Base-by-base conservation (phyloP, 192 early-diverging fungal species). In the Backusella tuberculispora region DNA sequence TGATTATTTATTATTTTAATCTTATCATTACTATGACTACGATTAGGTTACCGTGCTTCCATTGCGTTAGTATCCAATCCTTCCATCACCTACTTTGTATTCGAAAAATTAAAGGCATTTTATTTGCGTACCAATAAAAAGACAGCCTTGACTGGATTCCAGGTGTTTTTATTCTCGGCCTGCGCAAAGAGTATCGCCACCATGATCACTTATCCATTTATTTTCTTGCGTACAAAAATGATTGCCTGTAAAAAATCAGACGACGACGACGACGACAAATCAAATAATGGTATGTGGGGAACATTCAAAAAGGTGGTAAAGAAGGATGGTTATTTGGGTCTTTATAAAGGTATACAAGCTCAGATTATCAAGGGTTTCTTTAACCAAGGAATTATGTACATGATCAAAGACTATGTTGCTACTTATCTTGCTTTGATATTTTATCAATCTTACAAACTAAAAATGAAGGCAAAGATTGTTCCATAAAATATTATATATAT, bases 311-410 rank as follows among this genome's bases (percentile, higher is more conserved):
- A 63, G 5, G 71, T 73, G 4, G 29, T 80, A 7, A 53, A 69
- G 37, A 63, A 45, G 13, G 77, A 76, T 29, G 75, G 67, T 5
- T 21, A 41, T 24, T 34, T 40, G 2, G 69, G 76, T 12, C 24
- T 73, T 41, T 78, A 77, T 50, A 77, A 74, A 19, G 84, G 81
- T 24, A 75, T 81, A 71, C 65, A 80, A 46, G 83, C 83, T 8
- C 85, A 86, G 63, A 84, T 86, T 76, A 81, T 80, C 78, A 86
- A 86, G 69, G 85, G 85, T 2, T 86, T 86, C 78, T 86, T 86
- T 53, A 84, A 84, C 13, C 80, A 81, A 44, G 85, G 85, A 15
- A 66, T 86, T 47, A 83, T 86, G 81, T 86, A 81, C 74, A 84
- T 86, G 85, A 86, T 86, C 73, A 86, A 86, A 74, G 85, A 86